A percentile compares a stretch with the other conserved stretches of the same genome.
phyloP scores from a whole-genome alignment of 441 rosid species.

The Populus hybrid region DNA sequence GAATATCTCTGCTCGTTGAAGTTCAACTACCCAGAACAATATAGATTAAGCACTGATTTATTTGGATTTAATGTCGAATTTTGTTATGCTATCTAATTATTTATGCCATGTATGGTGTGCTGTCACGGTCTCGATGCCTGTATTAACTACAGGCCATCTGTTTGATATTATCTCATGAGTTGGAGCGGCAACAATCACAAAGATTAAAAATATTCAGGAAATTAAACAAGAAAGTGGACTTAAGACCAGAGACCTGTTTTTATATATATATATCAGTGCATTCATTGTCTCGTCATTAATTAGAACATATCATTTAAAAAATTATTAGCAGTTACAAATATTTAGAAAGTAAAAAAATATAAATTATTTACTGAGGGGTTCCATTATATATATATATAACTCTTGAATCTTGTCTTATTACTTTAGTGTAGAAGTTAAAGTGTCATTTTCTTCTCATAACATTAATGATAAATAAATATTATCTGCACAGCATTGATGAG shows the following conservation, averaged over 20 bases:
- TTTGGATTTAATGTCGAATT: background rate
- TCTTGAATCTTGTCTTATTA: too few species aligned
- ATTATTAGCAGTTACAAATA: too few species aligned
- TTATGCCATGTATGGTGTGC: background rate
- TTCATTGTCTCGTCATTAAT: background rate
- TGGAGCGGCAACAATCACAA: background rate
- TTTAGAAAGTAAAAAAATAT: too few species aligned
- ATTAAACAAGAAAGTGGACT: background rate
- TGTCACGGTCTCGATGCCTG: background rate
- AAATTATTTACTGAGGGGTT: too few species aligned
- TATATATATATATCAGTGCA: too few species aligned
- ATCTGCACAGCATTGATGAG: rapidly evolving
- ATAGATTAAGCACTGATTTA: background rate
- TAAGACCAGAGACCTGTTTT: background rate
- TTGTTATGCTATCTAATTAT: too few species aligned
- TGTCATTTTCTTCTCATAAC: too few species aligned
- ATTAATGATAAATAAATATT: too few species aligned
- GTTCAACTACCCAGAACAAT: background rate
- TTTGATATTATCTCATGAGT: background rate
- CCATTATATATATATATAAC: too few species aligned
- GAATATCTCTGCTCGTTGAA: background rate
- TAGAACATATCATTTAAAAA: too few species aligned
- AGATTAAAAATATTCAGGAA: background rate
- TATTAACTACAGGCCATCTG: background rate
- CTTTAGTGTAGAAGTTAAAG: too few species aligned